Percentiles rank a stretch among this genome's conserved stretches.
phyloP scores from a whole-genome alignment of 1,139 yeast species.

The Saccharomyces hybrid region DNA sequence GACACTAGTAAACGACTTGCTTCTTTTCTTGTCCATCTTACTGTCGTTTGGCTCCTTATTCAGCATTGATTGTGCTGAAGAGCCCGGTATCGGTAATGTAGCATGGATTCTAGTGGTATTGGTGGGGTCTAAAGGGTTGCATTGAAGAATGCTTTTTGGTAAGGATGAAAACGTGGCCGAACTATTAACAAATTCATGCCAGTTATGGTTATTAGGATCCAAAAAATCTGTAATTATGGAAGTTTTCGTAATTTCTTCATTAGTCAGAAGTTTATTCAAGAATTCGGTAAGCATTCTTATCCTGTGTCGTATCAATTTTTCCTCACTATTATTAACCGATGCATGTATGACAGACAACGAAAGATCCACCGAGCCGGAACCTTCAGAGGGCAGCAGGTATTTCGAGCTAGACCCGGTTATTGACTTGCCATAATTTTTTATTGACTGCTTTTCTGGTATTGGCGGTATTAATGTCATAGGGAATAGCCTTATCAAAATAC shows the following conservation, averaged over 20 bases:
- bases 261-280: slow-evolving; percentile 23
- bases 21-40: slow-evolving; percentile 32
- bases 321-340: slow-evolving; percentile 26
- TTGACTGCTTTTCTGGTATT: slow-evolving; percentile 78
- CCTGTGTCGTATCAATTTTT: slow-evolving; percentile 31
- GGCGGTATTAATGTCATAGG: slow-evolving; percentile 88
- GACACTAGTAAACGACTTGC: slow-evolving; percentile 32
- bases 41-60: not conserved
- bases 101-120: slow-evolving; percentile 51
- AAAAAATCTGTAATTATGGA: slow-evolving; percentile 67
- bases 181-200: slow-evolving; percentile 47
- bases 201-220: slow-evolving; percentile 70
- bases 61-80: not conserved
- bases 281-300: slow-evolving; percentile 29
- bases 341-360: slow-evolving; percentile 27
- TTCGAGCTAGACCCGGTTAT: slow-evolving; percentile 26
- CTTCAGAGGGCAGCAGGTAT: slow-evolving; percentile 27
- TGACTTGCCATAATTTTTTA: slow-evolving; percentile 30
- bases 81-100: slow-evolving; percentile 46
- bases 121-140: slow-evolving; percentile 46
- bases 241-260: slow-evolving; percentile 38
- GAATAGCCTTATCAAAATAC: slow-evolving; percentile 58
- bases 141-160: slow-evolving; percentile 47
- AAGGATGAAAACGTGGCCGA: slow-evolving; percentile 51
- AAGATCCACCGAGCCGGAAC: slow-evolving; percentile 25